Evolutionary conservation across 2,329 filamentous ascomycete genomes (phyloP).

Genomic region (Akanthomyces uredinophilus): DNA sequence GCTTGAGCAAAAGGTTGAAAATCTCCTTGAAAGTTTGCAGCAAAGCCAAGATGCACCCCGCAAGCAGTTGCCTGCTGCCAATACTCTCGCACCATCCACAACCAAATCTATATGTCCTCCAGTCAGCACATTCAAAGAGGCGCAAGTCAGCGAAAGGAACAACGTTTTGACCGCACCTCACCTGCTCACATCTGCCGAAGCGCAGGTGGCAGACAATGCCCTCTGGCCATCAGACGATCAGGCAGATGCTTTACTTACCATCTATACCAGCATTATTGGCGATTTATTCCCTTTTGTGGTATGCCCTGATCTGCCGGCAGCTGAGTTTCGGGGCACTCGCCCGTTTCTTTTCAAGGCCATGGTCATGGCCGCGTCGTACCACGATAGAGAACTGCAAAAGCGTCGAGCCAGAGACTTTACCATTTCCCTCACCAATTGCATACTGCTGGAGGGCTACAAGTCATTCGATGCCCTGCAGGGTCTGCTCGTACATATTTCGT

Average conservation of each 20-base stretch:
- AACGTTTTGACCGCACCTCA: not conserved
- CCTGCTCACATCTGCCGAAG: not conserved
- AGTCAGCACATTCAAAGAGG: not conserved
- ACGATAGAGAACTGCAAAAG: constrained; percentile 7
- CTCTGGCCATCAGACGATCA: constrained; percentile 3
- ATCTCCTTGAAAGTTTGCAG: not conserved
- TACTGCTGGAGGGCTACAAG: constrained; percentile 4
- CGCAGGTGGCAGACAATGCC: not conserved
- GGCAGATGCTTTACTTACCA: not conserved
- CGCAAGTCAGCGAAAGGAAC: not conserved
- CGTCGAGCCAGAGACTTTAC: constrained; percentile 6
- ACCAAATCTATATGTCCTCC: not conserved
- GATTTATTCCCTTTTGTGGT: constrained; percentile 7
- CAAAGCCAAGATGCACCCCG: not conserved
- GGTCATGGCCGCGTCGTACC: constrained; percentile 8
- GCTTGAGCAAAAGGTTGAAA: constrained; percentile 5
- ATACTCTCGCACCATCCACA: not conserved
- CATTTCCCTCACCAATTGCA: constrained; percentile 1
- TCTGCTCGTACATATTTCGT: constrained; percentile 5
- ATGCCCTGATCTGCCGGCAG: not conserved
- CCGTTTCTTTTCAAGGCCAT: constrained; percentile 13
- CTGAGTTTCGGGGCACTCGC: not conserved
- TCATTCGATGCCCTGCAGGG: constrained; percentile 8
- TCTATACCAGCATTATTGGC: not conserved
- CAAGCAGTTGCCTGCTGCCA: not conserved